Base-by-base conservation (phyloP, 2,329 filamentous ascomycete species). In the Trichophyton benhamiae region DNA sequence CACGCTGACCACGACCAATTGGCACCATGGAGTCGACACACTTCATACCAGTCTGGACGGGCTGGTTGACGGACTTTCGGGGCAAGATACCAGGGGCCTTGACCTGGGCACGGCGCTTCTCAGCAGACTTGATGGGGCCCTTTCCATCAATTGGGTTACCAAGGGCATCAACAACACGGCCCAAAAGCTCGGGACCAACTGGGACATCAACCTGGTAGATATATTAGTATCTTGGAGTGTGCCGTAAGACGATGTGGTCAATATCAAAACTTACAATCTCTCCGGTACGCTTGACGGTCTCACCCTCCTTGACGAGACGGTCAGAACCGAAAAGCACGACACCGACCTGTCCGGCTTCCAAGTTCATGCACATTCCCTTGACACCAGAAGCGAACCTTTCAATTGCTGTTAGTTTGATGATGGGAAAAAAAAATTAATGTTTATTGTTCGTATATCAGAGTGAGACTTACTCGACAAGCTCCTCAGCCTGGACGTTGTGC, bases 321-420 rank as follows among this genome's bases (percentile, higher is more conserved):
- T 99, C 94, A 76, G 94, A 97, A 87, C 94, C 94, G 86, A 99
- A 99, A 76, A 99, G 86, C 86, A 99, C 94, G 75, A 99, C 91
- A 96, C 94, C 94, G 82, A 99, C 94, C 82, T 97, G 94, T 79
- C 94, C 94, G 80, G 94, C 94, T 83, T 99, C 94, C 81, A 99
- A 87, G 89, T 99, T 99, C 92, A 99, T 97, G 89, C 92, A 97
- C 94, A 99, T 99, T 80, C 94, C 94, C 87, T 97, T 97, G 81
- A 97, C 94, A 79, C 94, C 94, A 69, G 94, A 99, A 74, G 94
- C 90, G 83, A 99, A 99, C 84, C 91, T 96, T 69, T 63, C 64
- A 15, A 65, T 63, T 63, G 63, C 2, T 25, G n/a, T 58, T 42
- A 58, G 57, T 44, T 27, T 38, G 33, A 65, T 72, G 68, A 70